A percentile compares a stretch with the other conserved stretches of the same genome.
Conservation (phyloP, 805 yeast genomes). For the Nakazawaea siamensis region DNA sequence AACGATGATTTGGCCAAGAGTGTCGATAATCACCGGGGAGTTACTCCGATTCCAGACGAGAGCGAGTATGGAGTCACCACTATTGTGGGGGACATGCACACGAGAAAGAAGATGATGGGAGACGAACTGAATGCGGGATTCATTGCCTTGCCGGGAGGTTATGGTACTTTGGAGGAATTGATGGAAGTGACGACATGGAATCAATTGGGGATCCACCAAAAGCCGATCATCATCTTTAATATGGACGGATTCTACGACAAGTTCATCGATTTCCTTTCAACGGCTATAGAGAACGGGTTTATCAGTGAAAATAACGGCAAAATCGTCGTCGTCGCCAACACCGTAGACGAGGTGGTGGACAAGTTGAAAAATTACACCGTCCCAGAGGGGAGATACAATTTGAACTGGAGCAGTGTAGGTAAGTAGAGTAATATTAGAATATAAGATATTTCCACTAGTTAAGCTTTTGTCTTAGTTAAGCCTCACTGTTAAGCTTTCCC, state of each 20-base stretch:
- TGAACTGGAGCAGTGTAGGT: slow-evolving; percentile 47
- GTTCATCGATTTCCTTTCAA: slow-evolving; percentile 51
- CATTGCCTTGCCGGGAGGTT: slow-evolving; percentile 88
- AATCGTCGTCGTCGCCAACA: slow-evolving; percentile 60
- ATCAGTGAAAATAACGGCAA: slow-evolving; percentile 58
- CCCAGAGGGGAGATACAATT: slow-evolving; percentile 67
- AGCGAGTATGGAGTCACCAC: slow-evolving; percentile 67
- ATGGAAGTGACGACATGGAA: slow-evolving; percentile 90
- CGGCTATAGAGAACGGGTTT: slow-evolving; percentile 57
- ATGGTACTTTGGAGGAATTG: slow-evolving; percentile 82
- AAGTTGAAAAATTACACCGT: slow-evolving; percentile 51
- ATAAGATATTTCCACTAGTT: too few relatives aligned
- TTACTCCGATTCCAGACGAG: slow-evolving; percentile 55
- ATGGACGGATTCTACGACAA: slow-evolving; percentile 75
- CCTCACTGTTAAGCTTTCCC: too few relatives aligned
- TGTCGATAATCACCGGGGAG: slow-evolving; percentile 57
- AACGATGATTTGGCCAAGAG: slow-evolving; percentile 35
- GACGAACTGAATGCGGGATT: slow-evolving; percentile 71
- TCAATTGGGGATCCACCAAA: slow-evolving; percentile 77
- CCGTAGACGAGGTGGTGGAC: slow-evolving; percentile 60
- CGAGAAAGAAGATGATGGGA: slow-evolving; percentile 82
- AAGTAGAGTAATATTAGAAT: neutral
- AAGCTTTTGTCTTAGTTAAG: too few relatives aligned
- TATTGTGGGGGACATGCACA: slow-evolving; percentile 82
- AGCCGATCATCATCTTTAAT: slow-evolving; percentile 75